Evolutionary conservation across 768 basidiomycete genomes (phyloP).

Genomic region (Rhizopogon salebrosus): DNA sequence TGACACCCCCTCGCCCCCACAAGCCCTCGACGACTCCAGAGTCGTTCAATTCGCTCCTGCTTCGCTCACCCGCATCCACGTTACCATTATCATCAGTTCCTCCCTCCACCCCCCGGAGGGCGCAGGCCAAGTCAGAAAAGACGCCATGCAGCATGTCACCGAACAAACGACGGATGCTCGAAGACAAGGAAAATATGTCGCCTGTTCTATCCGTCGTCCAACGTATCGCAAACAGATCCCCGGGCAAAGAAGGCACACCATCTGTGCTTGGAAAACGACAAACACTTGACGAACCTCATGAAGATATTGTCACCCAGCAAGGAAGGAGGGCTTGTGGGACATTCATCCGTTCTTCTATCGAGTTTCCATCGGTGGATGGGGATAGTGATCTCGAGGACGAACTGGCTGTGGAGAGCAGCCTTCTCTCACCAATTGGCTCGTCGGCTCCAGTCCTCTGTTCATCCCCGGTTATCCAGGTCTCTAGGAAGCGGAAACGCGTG

Average conservation of each 20-base stretch:
- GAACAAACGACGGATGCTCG: conserved; percentile 32
- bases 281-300: conserved; percentile 30
- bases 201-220: conserved; percentile 37
- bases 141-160: conserved; percentile 23
- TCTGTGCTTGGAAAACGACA: conserved; percentile 42
- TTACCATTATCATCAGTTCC: conserved; percentile 21
- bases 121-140: conserved; percentile 9
- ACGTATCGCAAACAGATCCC: conserved; percentile 37
- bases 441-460: neutral
- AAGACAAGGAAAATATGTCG: conserved; percentile 60
- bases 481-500: conserved; percentile 44
- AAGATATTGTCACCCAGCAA: conserved; percentile 19
- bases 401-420: conserved; percentile 17
- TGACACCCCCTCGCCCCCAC: conserved; percentile 34
- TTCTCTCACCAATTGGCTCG: conserved; percentile 12
- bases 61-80: conserved; percentile 19
- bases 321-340: conserved; percentile 18
- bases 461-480: conserved; percentile 6
- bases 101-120: conserved; percentile 31
- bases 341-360: conserved; percentile 27
- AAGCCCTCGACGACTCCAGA: conserved; percentile 27
- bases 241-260: conserved; percentile 17
- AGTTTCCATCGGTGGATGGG: conserved; percentile 18
- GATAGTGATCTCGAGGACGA: conserved; percentile 28
- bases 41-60: conserved; percentile 26